Conservation (phyloP, 805 yeast species). For the Wickerhamiella shivajii region DNA sequence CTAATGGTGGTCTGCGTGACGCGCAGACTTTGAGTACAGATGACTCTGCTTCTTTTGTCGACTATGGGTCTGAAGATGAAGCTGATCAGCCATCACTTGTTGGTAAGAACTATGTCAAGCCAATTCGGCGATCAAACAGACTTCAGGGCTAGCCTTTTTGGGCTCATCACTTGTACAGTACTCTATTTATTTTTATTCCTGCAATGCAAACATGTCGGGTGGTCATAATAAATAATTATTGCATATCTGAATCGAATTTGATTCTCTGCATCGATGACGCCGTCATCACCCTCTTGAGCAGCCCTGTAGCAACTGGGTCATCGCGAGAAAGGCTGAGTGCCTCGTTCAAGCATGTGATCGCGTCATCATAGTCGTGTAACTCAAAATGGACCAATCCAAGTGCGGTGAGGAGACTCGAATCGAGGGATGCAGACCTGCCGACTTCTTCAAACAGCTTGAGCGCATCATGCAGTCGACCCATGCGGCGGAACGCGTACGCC, state of each 20-base stretch:
- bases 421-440: conserved; percentile 49
- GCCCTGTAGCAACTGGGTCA: conserved; percentile 73
- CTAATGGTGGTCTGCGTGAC: too few species aligned
- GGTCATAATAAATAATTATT: too few species aligned
- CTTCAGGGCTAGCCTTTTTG: too few species aligned
- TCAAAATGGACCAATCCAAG: conserved; percentile 73
- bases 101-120: conserved; percentile 1
- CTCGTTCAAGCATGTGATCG: conserved; percentile 64
- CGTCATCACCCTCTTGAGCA: conserved; percentile 28
- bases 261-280: too few species aligned
- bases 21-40: too few species aligned
- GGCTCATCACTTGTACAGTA: too few species aligned
- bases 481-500: conserved; percentile 15
- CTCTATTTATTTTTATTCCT: too few species aligned
- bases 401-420: conserved; percentile 65
- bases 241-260: too few species aligned
- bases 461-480: conserved; percentile 52
- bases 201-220: too few species aligned
- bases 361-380: conserved; percentile 44
- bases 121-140: too few species aligned
- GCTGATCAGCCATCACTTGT: conserved; percentile 1
- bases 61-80: conserved; percentile 6
- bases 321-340: conserved; percentile 66
- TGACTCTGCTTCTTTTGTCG: neutral
- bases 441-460: conserved; percentile 66